Base-by-base conservation (phyloP, 257 asterid genomes). In the Solanum gracilifrons region DNA sequence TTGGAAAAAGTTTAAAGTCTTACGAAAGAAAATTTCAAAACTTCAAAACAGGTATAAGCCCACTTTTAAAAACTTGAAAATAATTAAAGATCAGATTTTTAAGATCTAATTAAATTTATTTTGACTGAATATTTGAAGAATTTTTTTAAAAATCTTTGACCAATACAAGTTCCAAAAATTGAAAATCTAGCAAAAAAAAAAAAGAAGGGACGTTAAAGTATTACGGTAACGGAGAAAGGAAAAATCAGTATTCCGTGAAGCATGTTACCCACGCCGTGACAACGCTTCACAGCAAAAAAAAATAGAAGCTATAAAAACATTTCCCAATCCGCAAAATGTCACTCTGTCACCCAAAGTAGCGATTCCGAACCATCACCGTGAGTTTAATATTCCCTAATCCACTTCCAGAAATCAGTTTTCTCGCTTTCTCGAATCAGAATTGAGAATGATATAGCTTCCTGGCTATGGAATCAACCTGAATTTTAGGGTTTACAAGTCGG, bases 401-500 rank as follows among this genome's bases (percentile, higher is more conserved):
- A 48, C 15, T 86, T 73, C 27, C 25, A 25, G 3, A 73, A 86
- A 73, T 73, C 88, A 86, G 72, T 46, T 80, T 46, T 27, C 39
- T 51, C 68, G 3, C 69, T 80, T 9, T 8, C 41, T 82, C 12
- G 16, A 51, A 41, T 41, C 35, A 86, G 43, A 86, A 72, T 33
- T 73, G 27, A 76, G 83, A 33, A 72, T 73, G 84, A 86, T 68
- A 71, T 36, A 66, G 39, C 77, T 60, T 68, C 37, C 13, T 46
- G 32, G 16, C 9, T 27, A 35, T 73, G 46, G 58, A 72, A 46
- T 86, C 84, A 86, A 72, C 13, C 71, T 48, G 46, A 37, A 86
- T 86, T 87, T 89, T 95, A 93, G 98, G 96, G 92, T 93, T 91
- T 88, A 35, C 64, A 35, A 85, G 66, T 75, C 74, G 86, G 23